Conservation (phyloP, 2,329 filamentous ascomycete genomes). For the Akanthomyces lecanii region DNA sequence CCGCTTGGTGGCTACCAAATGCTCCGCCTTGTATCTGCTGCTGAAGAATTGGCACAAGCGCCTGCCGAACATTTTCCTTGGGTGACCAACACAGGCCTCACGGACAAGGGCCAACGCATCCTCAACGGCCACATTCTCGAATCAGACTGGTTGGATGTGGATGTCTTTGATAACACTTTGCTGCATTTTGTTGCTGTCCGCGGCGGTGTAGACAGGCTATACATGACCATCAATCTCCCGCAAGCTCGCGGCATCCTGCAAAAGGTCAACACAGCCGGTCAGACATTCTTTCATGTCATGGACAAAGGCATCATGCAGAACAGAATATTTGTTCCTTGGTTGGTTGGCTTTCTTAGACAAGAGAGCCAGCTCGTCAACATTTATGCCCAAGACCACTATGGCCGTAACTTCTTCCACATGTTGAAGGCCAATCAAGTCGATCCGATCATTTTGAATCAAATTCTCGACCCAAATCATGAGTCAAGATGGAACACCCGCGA, state of each 20-base stretch:
- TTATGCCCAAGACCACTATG: constrained; percentile 43
- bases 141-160: constrained; percentile 24
- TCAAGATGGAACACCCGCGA: constrained; percentile 39
- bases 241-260: constrained; percentile 13
- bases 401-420: constrained; percentile 50
- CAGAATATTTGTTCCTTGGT: constrained; percentile 25
- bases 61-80: constrained; percentile 22
- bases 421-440: constrained; percentile 28
- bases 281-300: constrained; percentile 47
- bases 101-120: constrained; percentile 19
- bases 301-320: constrained; percentile 31
- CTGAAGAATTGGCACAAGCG: constrained; percentile 22
- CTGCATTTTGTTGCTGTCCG: constrained; percentile 44
- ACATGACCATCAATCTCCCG: constrained; percentile 24
- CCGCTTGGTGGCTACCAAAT: constrained; percentile 23
- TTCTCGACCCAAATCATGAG: constrained; percentile 33
- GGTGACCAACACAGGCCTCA: constrained; percentile 27
- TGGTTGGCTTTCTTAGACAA: constrained; percentile 24
- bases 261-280: constrained; percentile 39
- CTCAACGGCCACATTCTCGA: constrained; percentile 11
- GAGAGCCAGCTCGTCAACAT: constrained; percentile 28
- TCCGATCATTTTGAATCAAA: constrained; percentile 27
- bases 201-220: constrained; percentile 25
- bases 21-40: constrained; percentile 29
- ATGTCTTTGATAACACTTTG: constrained; percentile 45